These are phyloP conservation scores for Cruciata laevipes DNA, from an alignment of 257 asterid genomes.

Conservation along the genomic window DNA sequence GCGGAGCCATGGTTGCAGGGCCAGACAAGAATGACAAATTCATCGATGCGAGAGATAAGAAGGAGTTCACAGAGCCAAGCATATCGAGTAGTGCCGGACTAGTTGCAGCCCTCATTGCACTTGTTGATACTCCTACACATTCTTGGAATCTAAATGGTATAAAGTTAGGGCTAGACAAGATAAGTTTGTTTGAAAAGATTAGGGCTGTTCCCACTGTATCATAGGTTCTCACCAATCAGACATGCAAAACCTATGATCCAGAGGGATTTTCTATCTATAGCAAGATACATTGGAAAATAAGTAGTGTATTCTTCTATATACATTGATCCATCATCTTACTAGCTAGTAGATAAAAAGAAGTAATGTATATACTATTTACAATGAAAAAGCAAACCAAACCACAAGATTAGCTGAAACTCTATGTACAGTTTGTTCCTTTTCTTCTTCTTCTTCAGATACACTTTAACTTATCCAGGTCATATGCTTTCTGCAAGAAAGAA, in stretches of 20 bases:
- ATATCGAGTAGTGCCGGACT: slow-evolving; percentile 51
- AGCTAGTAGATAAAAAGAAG: neutral
- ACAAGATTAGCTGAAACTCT: neutral
- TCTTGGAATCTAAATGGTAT: slow-evolving; percentile 15
- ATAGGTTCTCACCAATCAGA: slow-evolving; percentile 2
- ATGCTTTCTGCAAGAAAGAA: slow-evolving; percentile 39
- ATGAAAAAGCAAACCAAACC: slow-evolving; percentile 3
- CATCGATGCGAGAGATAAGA: slow-evolving; percentile 32
- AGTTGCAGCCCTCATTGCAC: slow-evolving; percentile 49
- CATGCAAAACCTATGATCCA: neutral
- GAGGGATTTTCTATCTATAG: neutral
- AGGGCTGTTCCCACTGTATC: slow-evolving; percentile 13
- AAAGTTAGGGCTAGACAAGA: slow-evolving; percentile 41
- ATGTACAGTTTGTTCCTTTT: slow-evolving; percentile 11
- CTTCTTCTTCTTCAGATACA: slow-evolving; percentile 33
- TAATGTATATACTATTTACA: slow-evolving; percentile 8
- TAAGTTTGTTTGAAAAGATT: slow-evolving; percentile 40
- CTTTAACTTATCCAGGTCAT: slow-evolving; percentile 59
- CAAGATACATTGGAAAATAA: neutral
- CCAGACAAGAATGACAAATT: slow-evolving; percentile 38
- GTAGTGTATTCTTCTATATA: neutral
- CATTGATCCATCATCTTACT: neutral
- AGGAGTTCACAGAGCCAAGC: slow-evolving; percentile 43
- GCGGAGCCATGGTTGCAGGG: slow-evolving; percentile 57
- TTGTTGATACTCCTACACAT: slow-evolving; percentile 28